phyloP scores from a whole-genome alignment of 1,284 basidiomycete genomes.

The Trichosporon faecale region DNA sequence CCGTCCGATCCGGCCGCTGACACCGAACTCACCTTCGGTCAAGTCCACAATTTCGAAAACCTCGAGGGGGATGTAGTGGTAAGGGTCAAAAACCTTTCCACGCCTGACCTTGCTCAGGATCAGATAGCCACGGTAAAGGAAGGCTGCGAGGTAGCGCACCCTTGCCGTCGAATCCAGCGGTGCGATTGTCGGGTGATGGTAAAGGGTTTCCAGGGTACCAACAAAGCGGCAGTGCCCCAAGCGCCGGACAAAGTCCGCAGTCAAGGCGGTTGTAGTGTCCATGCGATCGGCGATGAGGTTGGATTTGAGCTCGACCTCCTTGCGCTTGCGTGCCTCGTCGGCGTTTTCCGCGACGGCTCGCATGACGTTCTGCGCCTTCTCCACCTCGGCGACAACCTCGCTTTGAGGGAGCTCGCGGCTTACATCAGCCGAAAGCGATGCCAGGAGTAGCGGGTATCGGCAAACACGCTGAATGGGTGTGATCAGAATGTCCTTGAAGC shows the following conservation, averaged over 20 bases:
- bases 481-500: conserved; percentile 77
- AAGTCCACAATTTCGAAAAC: conserved; percentile 69
- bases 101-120: conserved; percentile 80
- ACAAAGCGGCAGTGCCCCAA: conserved; percentile 71
- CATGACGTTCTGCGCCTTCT: conserved; percentile 54
- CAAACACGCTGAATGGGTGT: conserved; percentile 85
- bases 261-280: conserved; percentile 47
- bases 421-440: conserved; percentile 59
- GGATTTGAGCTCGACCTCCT: conserved; percentile 66
- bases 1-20: not conserved
- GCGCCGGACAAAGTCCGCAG: conserved; percentile 60
- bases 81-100: conserved; percentile 73
- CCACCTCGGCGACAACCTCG: conserved; percentile 27
- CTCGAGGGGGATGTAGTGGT: conserved; percentile 76
- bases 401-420: conserved; percentile 25
- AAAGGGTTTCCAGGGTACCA: conserved; percentile 77
- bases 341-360: conserved; percentile 60
- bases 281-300: conserved; percentile 69
- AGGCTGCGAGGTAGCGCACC: conserved; percentile 82
- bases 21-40: conserved; percentile 59
- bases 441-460: conserved; percentile 83
- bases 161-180: conserved; percentile 57
- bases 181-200: conserved; percentile 57
- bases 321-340: conserved; percentile 57
- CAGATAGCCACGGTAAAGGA: conserved; percentile 80